Conservation (phyloP, 2,329 filamentous ascomycete species). For the Exserohilum turcica region DNA sequence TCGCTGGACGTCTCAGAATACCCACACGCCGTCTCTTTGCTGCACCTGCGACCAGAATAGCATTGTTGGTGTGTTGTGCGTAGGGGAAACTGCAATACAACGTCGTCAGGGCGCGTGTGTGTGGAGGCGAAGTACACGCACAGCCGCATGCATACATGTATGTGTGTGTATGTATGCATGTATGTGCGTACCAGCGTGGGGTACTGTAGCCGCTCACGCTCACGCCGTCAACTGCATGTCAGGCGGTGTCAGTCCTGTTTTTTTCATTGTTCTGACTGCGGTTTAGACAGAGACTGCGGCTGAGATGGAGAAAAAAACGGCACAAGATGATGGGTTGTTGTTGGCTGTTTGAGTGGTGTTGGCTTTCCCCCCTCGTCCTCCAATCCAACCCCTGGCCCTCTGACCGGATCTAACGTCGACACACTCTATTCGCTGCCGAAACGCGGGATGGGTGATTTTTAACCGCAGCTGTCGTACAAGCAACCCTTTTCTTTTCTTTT, state of each 20-base stretch:
- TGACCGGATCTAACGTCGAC: no score
- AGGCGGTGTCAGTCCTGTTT: background rate
- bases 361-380: no score
- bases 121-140: conserved; percentile 6
- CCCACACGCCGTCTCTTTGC: background rate
- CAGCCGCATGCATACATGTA: background rate
- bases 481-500: no score
- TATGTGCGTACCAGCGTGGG: background rate
- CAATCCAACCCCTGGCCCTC: no score
- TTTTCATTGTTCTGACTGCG: no score
- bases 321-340: background rate
- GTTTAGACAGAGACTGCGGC: no score
- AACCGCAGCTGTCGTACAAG: no score
- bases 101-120: background rate
- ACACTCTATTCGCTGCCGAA: background rate
- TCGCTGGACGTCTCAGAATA: background rate
- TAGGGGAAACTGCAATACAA: background rate
- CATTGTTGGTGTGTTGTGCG: background rate
- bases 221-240: background rate
- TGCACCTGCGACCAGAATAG: background rate
- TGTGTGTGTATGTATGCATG: background rate
- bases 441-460: no score
- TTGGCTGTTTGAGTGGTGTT: background rate
- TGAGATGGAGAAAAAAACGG: no score
- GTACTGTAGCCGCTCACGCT: background rate